Conservation (phyloP, 305 asterid genomes). For the Solanum aculeatissimum region DNA sequence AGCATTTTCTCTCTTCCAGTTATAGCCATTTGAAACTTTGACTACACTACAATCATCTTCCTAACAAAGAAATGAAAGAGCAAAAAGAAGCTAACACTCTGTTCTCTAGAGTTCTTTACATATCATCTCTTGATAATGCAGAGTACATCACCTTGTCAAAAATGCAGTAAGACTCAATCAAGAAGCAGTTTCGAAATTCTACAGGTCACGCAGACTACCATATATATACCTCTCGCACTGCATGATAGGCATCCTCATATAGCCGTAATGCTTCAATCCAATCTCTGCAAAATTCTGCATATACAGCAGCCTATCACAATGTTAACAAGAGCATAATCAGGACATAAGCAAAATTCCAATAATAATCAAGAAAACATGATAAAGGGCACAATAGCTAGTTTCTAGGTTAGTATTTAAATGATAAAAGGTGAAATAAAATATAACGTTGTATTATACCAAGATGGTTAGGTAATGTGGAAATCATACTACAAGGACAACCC, state of each 20-base stretch:
- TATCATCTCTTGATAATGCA: background rate
- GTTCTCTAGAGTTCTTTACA: background rate
- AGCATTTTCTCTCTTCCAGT: background rate
- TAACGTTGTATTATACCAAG: background rate
- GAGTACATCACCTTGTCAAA: background rate
- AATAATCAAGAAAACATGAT: background rate
- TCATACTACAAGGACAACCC: background rate
- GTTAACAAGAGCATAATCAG: slow-evolving; percentile 7
- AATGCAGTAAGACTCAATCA: background rate
- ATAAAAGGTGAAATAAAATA: background rate
- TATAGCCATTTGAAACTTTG: background rate
- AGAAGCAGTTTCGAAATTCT: background rate
- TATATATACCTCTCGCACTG: slow-evolving; percentile 64
- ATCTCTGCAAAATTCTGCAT: slow-evolving; percentile 92
- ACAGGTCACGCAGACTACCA: background rate
- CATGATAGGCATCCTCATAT: slow-evolving; percentile 84
- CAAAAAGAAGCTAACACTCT: background rate
- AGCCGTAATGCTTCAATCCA: slow-evolving; percentile 87
- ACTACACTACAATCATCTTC: background rate
- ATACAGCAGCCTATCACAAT: slow-evolving; percentile 77
- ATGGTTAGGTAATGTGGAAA: background rate
- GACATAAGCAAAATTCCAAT: background rate
- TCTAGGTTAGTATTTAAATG: background rate
- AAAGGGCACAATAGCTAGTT: background rate
- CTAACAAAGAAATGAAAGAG: background rate